These are phyloP conservation scores for Tuber umbilicatum DNA, from an alignment of 495 filamentous ascomycete genomes.

Conservation along the genomic window DNA sequence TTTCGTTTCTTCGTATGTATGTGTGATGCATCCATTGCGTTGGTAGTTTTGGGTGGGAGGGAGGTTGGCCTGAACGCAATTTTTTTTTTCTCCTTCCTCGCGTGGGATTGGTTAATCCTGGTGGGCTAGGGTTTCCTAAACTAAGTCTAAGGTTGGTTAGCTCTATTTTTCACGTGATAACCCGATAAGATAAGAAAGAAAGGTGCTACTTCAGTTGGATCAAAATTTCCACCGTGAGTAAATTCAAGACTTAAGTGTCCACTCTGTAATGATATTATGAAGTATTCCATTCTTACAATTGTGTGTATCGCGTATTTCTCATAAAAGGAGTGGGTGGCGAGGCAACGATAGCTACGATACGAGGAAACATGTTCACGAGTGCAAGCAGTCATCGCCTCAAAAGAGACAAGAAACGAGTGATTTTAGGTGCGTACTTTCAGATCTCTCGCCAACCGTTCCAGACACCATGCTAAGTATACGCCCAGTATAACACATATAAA, in stretches of 20 bases:
- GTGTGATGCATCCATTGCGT: not conserved
- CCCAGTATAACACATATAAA: not conserved
- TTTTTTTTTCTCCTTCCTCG: not conserved
- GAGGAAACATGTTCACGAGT: no score
- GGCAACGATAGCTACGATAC: no score
- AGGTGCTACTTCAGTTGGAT: no score
- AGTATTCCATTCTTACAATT: no score
- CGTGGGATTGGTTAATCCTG: not conserved
- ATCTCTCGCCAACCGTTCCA: not conserved
- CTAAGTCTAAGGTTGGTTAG: not conserved
- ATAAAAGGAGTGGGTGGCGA: no score
- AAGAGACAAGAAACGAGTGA: not conserved
- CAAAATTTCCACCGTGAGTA: not conserved
- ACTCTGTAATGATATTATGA: no score
- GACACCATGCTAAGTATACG: not conserved
- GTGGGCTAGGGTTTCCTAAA: not conserved
- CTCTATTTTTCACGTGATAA: not conserved
- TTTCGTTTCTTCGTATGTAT: slow-evolving; percentile 28
- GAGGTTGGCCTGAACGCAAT: not conserved
- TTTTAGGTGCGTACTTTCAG: not conserved
- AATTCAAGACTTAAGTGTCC: no score
- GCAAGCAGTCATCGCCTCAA: no score
- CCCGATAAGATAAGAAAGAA: not conserved
- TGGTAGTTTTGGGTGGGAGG: not conserved
- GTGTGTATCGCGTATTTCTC: no score